Evolutionary conservation across 1,284 basidiomycete genomes (phyloP).

Genomic region (Fistulinella cinereoalba): DNA sequence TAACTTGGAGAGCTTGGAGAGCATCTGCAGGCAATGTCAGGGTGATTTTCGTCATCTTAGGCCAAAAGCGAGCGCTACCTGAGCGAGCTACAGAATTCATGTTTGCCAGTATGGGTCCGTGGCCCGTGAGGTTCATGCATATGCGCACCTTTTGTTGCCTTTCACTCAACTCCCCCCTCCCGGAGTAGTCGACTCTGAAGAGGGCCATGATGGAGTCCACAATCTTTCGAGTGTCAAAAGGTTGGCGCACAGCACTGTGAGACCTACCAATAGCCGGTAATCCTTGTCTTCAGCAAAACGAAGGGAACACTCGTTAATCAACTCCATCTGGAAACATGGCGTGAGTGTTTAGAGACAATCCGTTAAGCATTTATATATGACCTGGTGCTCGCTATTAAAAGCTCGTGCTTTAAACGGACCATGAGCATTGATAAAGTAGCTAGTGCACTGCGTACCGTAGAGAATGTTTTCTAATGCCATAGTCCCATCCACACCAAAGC

Average conservation of each 20-base stretch:
- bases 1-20: slow-evolving; percentile 87
- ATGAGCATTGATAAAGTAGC: slow-evolving; percentile 1
- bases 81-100: slow-evolving; percentile 50
- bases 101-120: slow-evolving; percentile 1
- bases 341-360: slow-evolving; percentile 6
- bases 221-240: slow-evolving; percentile 52
- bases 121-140: background rate
- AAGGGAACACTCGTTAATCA: slow-evolving; percentile 81
- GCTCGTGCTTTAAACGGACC: slow-evolving; percentile 57
- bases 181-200: slow-evolving; percentile 90
- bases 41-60: slow-evolving; percentile 1
- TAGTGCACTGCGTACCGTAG: slow-evolving; percentile 53
- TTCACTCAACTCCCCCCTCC: slow-evolving; percentile 89
- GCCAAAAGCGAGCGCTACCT: slow-evolving; percentile 39
- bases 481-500: slow-evolving; percentile 84
- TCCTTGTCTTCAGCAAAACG: slow-evolving; percentile 83
- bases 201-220: slow-evolving; percentile 95
- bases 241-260: background rate
- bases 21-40: slow-evolving; percentile 53
- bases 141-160: slow-evolving; percentile 78
- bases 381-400: slow-evolving; percentile 87
- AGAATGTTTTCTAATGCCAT: slow-evolving; percentile 87
- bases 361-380: slow-evolving; percentile 20
- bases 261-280: slow-evolving; percentile 63
- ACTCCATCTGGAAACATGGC: slow-evolving; percentile 61